Evolutionary conservation across 1,284 basidiomycete species (phyloP), one percentile per base, ranked within the genome.

Genomic region (Xerocomus alliaceus): DNA sequence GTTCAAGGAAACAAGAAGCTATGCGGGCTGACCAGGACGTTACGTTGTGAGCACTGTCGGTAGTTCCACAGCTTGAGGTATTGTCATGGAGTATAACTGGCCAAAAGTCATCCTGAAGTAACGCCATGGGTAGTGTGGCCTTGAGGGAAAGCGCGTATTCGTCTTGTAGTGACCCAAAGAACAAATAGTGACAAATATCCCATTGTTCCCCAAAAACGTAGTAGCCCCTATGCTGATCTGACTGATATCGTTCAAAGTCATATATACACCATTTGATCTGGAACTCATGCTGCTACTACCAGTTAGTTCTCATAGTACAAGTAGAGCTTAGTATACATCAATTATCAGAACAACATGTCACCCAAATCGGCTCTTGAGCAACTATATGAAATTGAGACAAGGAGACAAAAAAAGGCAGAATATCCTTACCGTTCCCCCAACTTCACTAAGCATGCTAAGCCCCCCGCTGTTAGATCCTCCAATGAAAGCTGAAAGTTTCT

Each of bases 381-480:
- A 28, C 65, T 71, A 28, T 1, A 26, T 9, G 12, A 6, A 57
- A 41, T 32, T 28, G 50, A 20, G 5, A 34, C 31, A 15, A 46
- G 31, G 12, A 26, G 42, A 18, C 5, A 4, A 13, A 24, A 46
- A 48, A 20, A 9, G 10, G 18, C 2, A 5, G 20, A 17, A 39
- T 2, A 29, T 18, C 29, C 52, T 69, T 28, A 62, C 58, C 61
- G 64, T 77, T 81, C 68, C 60, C 86, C 90, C 78, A 89, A 84
- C 70, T 78, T 87, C 78, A n/a, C n/a, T n/a, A 55, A 93, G 66
- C 20, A 81, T 70, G 34, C 84, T 68, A 20, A 91, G 69, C 9
- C 90, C 90, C 51, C 91, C 91, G 31, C 87, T 90, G 72, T 86
- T 84, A 18, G 81, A 73, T 0, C 88, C 89, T 10, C 89, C 88